Percentiles rank a stretch among this genome's conserved stretches.
phyloP scores from a whole-genome alignment of 306 rosid genomes.

The Fagus crenata region DNA sequence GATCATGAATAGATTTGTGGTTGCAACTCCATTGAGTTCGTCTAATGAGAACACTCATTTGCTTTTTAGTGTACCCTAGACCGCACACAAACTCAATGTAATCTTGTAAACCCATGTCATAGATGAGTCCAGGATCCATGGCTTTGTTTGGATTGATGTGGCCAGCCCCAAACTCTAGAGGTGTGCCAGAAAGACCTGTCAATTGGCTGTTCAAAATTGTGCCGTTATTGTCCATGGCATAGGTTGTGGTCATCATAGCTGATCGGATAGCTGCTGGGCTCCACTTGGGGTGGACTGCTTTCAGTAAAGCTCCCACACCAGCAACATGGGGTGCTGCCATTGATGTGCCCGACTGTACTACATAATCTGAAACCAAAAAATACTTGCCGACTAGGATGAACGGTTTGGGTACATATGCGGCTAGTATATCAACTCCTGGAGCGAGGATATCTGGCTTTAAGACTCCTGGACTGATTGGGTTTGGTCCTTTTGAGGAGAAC shows the following conservation, averaged over 20 bases:
- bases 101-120: conserved; percentile 14
- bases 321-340: background rate
- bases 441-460: conserved; percentile 4
- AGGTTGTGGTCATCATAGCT: conserved; percentile 20
- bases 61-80: background rate
- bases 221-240: background rate
- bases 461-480: background rate
- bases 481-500: conserved; percentile 18
- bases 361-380: conserved; percentile 1
- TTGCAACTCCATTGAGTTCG: background rate
- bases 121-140: conserved; percentile 10
- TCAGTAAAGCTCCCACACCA: too few relatives aligned
- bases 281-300: too few relatives aligned
- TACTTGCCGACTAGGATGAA: background rate
- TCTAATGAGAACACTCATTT: background rate
- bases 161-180: conserved; percentile 16
- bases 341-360: background rate
- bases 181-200: background rate
- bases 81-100: conserved; percentile 26
- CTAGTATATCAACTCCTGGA: background rate
- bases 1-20: background rate
- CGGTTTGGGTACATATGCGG: background rate
- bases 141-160: conserved; percentile 16
- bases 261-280: too few relatives aligned
- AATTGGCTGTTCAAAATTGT: background rate